Evolutionary conservation across 2,329 filamentous ascomycete species (phyloP).

Genomic region (Mycogone perniciosa): DNA sequence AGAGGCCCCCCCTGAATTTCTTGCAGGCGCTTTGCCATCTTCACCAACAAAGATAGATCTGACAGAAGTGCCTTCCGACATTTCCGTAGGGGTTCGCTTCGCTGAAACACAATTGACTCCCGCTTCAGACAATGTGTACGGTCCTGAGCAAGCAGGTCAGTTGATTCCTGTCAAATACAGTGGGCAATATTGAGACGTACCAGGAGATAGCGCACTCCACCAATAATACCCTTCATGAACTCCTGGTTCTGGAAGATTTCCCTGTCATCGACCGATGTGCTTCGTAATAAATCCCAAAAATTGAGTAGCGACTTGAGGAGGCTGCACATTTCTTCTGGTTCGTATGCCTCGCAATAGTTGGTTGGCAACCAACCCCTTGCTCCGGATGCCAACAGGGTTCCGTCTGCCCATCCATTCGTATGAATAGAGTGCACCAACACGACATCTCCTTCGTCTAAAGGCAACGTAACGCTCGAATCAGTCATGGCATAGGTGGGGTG

Average conservation of each 20-base stretch:
- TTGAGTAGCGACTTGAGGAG: constrained; percentile 81
- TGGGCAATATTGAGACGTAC: constrained; percentile 47
- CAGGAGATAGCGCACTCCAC: constrained; percentile 82
- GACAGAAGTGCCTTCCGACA: constrained; percentile 83
- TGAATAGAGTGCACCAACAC: constrained; percentile 94
- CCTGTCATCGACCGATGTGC: constrained; percentile 66
- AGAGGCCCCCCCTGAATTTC: constrained; percentile 54
- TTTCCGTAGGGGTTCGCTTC: constrained; percentile 68
- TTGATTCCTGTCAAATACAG: not conserved
- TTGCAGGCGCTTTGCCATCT: constrained; percentile 78
- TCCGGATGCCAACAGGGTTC: constrained; percentile 78
- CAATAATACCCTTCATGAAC: constrained; percentile 89
- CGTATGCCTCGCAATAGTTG: constrained; percentile 95
- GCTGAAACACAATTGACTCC: constrained; percentile 68
- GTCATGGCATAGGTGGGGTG: constrained; percentile 69
- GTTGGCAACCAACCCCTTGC: constrained; percentile 93
- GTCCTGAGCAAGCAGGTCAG: constrained; percentile 51
- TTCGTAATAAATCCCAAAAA: constrained; percentile 85
- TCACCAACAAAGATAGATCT: constrained; percentile 83
- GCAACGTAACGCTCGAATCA: constrained; percentile 83
- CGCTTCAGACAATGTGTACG: constrained; percentile 80
- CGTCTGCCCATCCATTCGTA: constrained; percentile 97
- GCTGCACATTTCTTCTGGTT: constrained; percentile 78
- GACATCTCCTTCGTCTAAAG: constrained; percentile 84
- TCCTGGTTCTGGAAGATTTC: constrained; percentile 85